Percentiles rank a stretch among this genome's conserved stretches.
phyloP scores from a whole-genome alignment of 164 flowering plant species.

The Tetracentron sinense region DNA sequence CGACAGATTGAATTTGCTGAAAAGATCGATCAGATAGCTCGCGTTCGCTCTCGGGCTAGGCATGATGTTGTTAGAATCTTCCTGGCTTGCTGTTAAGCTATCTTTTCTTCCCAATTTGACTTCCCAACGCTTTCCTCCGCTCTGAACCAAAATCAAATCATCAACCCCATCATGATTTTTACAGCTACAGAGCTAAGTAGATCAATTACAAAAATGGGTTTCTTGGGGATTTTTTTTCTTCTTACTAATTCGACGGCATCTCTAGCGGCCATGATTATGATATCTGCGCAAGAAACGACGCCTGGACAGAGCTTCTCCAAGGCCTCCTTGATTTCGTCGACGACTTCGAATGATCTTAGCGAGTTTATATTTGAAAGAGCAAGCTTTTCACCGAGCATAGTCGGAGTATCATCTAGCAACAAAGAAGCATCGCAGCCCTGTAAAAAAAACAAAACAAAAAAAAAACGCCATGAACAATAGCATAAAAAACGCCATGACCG shows the following conservation, averaged over 20 bases:
- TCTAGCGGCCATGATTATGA: conserved; percentile 92
- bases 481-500: background rate
- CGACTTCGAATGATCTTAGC: conserved; percentile 72
- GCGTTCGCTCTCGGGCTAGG: conserved; percentile 93
- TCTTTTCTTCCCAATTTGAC: conserved; percentile 76
- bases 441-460: background rate
- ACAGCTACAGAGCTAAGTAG: background rate
- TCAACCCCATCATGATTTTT: too few relatives aligned
- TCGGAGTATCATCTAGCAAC: conserved; percentile 82
- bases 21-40: conserved; percentile 52
- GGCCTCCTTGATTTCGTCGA: conserved; percentile 68
- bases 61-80: conserved; percentile 71
- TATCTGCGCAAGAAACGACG: conserved; percentile 88
- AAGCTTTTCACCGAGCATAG: conserved; percentile 79
- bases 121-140: conserved; percentile 88
- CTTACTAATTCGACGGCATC: conserved; percentile 86
- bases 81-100: conserved; percentile 78
- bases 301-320: conserved; percentile 68
- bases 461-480: background rate
- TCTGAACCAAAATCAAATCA: conserved; percentile 29
- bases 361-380: conserved; percentile 81
- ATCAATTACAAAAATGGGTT: background rate
- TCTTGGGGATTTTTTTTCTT: background rate
- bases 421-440: conserved; percentile 95
- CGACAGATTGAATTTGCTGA: conserved; percentile 57